Percentiles rank a stretch among this genome's conserved stretches.
phyloP scores from a whole-genome alignment of 768 basidiomycete species.

The Hygrophorus pudorinus region DNA sequence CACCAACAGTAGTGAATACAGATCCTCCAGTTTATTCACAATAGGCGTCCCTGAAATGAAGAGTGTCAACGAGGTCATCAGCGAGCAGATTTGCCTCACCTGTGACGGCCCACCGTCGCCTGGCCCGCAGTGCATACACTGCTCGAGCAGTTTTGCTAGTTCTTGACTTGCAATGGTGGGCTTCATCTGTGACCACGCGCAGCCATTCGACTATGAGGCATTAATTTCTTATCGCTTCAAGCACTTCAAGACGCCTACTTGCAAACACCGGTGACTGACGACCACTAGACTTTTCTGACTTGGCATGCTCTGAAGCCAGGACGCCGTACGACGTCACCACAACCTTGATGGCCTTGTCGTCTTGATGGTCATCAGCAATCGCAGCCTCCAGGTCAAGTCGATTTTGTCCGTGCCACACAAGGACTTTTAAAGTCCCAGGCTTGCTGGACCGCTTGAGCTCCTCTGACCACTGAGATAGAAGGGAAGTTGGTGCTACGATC shows the following conservation, averaged over 20 bases:
- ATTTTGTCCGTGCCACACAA: conserved; percentile 87
- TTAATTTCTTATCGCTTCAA: background rate
- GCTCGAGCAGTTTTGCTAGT: conserved; percentile 82
- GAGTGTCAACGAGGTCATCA: background rate
- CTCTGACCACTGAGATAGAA: conserved; percentile 88
- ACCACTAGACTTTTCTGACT: conserved; percentile 42
- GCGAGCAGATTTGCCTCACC: conserved; percentile 26
- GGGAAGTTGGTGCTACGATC: conserved; percentile 86
- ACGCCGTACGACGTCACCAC: conserved; percentile 90
- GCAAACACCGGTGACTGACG: conserved; percentile 58
- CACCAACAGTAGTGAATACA: conserved; percentile 70
- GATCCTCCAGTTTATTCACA: conserved; percentile 86
- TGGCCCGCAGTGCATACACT: conserved; percentile 72
- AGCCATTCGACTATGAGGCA: conserved; percentile 59
- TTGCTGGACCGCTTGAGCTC: conserved; percentile 82
- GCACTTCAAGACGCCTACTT: conserved; percentile 28
- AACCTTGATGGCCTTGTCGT: conserved; percentile 50
- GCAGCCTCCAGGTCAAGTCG: conserved; percentile 58
- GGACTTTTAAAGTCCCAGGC: conserved; percentile 50
- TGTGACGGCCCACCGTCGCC: conserved; percentile 85
- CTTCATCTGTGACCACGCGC: conserved; percentile 83
- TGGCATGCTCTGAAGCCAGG: conserved; percentile 79
- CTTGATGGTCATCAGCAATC: conserved; percentile 45
- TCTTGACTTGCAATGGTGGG: conserved; percentile 89
- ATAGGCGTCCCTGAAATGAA: conserved; percentile 69